Percentiles rank a stretch among this genome's conserved stretches.
Conservation (phyloP, 768 basidiomycete species). For the Serpula lacrymans region DNA sequence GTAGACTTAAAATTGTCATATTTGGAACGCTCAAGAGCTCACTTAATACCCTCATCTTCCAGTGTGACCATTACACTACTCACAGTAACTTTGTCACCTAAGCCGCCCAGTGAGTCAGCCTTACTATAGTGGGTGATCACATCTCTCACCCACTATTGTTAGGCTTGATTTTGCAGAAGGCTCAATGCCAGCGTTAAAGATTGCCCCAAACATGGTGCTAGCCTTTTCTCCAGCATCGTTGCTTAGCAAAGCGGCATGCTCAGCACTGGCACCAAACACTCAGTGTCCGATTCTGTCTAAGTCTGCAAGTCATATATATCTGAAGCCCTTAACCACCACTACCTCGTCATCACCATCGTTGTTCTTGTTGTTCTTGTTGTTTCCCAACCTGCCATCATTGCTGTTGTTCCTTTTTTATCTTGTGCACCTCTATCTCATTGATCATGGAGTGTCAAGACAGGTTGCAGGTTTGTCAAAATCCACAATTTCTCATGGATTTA, state of each 20-base stretch:
- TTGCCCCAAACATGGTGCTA: slow-evolving; percentile 1
- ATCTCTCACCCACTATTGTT: neutral
- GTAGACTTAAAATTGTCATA: no score
- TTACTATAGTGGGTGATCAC: neutral
- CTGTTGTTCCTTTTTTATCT: no score
- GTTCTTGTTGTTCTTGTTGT: no score
- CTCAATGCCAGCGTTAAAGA: slow-evolving; percentile 5
- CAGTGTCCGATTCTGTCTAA: neutral
- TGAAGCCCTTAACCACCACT: neutral
- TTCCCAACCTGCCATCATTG: no score
- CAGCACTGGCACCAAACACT: no score
- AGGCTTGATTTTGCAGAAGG: neutral
- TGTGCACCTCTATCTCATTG: neutral
- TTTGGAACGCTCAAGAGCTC: no score
- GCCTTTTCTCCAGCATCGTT: neutral
- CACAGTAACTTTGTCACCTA: no score
- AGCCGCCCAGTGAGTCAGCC: slow-evolving; percentile 1
- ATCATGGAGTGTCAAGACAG: neutral
- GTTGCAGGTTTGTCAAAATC: no score
- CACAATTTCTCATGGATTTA: no score
- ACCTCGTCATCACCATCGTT: neutral
- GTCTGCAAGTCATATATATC: neutral
- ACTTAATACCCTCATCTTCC: no score
- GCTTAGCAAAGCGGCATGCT: neutral
- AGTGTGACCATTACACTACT: no score